A percentile compares a stretch with the other conserved stretches of the same genome.
These are phyloP conservation scores for Fremontodendron californicum DNA, from an alignment of 345 rosid genomes.

Conservation along the genomic window DNA sequence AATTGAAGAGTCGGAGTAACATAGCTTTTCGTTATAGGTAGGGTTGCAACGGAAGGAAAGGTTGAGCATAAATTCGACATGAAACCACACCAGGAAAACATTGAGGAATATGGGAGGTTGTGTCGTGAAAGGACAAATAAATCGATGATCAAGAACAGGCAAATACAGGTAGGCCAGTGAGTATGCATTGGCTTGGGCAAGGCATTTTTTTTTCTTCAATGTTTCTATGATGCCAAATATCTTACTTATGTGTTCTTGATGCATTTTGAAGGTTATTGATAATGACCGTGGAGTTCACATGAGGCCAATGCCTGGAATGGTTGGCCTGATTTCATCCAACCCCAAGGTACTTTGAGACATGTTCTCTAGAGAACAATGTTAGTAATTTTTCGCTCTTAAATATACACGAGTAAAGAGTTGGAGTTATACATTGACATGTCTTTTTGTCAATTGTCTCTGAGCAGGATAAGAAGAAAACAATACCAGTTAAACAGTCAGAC, in stretches of 20 bases:
- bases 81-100: conserved; percentile 68
- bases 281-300: conserved; percentile 86
- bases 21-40: conserved; percentile 44
- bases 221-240: conserved; percentile 2
- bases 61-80: conserved; percentile 89
- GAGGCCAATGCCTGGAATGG: conserved; percentile 95
- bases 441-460: conserved; percentile 12
- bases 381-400: neutral
- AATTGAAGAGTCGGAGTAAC: too few species aligned
- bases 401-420: neutral
- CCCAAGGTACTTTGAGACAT: conserved; percentile 47
- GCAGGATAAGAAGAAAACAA: conserved; percentile 84
- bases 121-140: conserved; percentile 86
- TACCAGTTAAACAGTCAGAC: conserved; percentile 73
- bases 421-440: neutral
- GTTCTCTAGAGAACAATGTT: neutral
- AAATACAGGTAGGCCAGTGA: conserved; percentile 56
- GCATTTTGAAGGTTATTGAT: conserved; percentile 58
- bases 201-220: conserved; percentile 5
- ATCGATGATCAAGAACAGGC: conserved; percentile 79
- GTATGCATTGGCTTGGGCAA: conserved; percentile 8
- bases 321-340: conserved; percentile 54
- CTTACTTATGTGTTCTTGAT: conserved; percentile 6
- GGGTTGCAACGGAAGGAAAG: conserved; percentile 63
- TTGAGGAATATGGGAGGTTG: conserved; percentile 81